Conservation (phyloP, 177 flowering plant genomes). For the Vitis hybrid region DNA sequence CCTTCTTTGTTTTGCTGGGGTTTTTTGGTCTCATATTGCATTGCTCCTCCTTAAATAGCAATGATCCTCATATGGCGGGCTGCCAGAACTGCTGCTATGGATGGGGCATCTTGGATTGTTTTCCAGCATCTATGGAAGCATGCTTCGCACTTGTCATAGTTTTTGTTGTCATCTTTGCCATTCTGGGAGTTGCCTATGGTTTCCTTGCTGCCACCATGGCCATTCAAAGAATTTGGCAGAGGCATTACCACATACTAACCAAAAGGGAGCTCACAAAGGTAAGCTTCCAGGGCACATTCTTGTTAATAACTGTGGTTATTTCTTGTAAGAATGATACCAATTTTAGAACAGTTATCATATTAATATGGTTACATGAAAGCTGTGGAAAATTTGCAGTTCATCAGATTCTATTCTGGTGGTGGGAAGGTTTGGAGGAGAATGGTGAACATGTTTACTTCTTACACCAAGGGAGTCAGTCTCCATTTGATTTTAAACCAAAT, state of each 20-base stretch:
- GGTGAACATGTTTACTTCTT: too few species aligned
- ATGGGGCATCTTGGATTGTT: conserved; percentile 95
- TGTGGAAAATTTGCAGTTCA: too few species aligned
- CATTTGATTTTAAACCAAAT: too few species aligned
- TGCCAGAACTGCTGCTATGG: conserved; percentile 96
- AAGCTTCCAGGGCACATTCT: background rate
- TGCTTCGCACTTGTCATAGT: conserved; percentile 82
- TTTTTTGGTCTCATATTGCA: conserved; percentile 80
- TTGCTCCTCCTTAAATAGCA: conserved; percentile 69
- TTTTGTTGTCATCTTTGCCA: conserved; percentile 83
- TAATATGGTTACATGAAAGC: too few species aligned
- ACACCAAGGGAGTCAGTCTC: too few species aligned
- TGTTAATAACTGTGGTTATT: background rate
- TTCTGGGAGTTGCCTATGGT: conserved; percentile 93
- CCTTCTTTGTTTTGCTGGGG: conserved; percentile 87
- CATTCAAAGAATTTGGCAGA: conserved; percentile 92
- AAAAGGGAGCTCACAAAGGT: conserved; percentile 95
- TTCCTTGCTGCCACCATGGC: conserved; percentile 94
- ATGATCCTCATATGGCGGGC: conserved; percentile 81
- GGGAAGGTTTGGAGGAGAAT: too few species aligned
- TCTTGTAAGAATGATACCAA: too few species aligned
- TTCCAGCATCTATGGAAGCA: conserved; percentile 95
- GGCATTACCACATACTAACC: conserved; percentile 94
- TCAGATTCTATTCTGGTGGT: too few species aligned
- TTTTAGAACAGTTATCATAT: too few species aligned